These are phyloP conservation scores for Metarhizium anisopliae DNA, from an alignment of 2,329 filamentous ascomycete species.

Conservation along the genomic window DNA sequence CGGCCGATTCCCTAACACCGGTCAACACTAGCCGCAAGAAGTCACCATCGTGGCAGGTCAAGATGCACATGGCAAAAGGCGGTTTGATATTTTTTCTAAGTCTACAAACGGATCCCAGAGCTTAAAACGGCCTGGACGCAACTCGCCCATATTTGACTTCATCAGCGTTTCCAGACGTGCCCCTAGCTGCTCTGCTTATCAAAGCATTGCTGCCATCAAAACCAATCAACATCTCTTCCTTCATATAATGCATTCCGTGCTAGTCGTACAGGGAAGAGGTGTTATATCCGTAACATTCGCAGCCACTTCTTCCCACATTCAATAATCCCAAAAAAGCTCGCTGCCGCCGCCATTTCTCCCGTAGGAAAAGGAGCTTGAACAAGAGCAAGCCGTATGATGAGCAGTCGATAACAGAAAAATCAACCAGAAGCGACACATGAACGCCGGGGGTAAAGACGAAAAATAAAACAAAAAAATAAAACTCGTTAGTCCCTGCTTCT, in stretches of 20 bases:
- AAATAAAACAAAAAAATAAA: neutral
- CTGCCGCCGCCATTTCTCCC: neutral
- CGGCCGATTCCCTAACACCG: too few relatives aligned
- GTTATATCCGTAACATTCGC: neutral
- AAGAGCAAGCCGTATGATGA: neutral
- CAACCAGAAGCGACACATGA: neutral
- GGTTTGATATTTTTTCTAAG: neutral
- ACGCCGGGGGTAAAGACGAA: neutral
- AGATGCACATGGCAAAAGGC: neutral
- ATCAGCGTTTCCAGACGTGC: neutral
- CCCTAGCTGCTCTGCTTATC: neutral
- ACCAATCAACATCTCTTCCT: neutral
- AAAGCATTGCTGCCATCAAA: neutral
- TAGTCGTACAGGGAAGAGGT: constrained; percentile 3
- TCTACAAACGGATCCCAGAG: neutral
- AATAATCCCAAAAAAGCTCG: neutral
- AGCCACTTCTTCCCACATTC: neutral
- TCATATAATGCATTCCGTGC: constrained; percentile 3
- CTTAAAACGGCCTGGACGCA: neutral
- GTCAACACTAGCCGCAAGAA: too few relatives aligned
- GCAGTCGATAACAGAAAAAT: neutral
- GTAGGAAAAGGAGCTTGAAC: neutral
- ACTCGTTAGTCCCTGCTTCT: constrained; percentile 4
- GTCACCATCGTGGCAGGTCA: neutral
- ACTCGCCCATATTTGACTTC: neutral